Evolutionary conservation across 306 rosid species (phyloP).

Genomic region (Arachis hypogaea): DNA sequence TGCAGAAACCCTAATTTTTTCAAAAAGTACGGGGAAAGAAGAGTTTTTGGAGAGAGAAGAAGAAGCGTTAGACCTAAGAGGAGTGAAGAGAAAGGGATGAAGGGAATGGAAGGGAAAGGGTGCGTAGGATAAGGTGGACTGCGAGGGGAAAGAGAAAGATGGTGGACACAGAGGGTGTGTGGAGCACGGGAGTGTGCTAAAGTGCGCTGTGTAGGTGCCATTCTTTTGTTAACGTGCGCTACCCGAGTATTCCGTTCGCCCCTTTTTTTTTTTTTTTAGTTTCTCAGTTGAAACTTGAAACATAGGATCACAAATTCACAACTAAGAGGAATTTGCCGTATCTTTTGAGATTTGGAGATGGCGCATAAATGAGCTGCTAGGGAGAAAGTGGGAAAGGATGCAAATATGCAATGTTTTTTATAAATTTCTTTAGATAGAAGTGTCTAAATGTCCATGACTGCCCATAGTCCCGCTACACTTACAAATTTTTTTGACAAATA

Average conservation of each 20-base stretch:
- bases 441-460: too few relatives aligned
- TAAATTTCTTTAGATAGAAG: too few relatives aligned
- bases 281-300: background rate
- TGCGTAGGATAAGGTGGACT: constrained; percentile 57
- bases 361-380: background rate
- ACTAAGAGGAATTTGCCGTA: constrained; percentile 1
- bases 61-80: constrained; percentile 42
- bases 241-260: background rate
- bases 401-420: too few relatives aligned
- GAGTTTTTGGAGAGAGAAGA: constrained; percentile 30
- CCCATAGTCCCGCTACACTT: too few relatives aligned
- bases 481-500: too few relatives aligned
- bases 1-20: constrained; percentile 42
- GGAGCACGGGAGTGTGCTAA: constrained; percentile 36
- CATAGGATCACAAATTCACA: background rate
- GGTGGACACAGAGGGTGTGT: constrained; percentile 44
- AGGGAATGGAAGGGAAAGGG: constrained; percentile 24
- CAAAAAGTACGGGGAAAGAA: constrained; percentile 36
- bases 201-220: constrained; percentile 40
- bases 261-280: constrained; percentile 11
- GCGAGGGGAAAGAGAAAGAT: constrained; percentile 37
- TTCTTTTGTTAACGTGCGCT: constrained; percentile 47
- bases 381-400: background rate
- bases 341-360: background rate
- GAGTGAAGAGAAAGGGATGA: constrained; percentile 37